phyloP scores from a whole-genome alignment of 805 yeast species.

The Crinitomyces ghanaensis region DNA sequence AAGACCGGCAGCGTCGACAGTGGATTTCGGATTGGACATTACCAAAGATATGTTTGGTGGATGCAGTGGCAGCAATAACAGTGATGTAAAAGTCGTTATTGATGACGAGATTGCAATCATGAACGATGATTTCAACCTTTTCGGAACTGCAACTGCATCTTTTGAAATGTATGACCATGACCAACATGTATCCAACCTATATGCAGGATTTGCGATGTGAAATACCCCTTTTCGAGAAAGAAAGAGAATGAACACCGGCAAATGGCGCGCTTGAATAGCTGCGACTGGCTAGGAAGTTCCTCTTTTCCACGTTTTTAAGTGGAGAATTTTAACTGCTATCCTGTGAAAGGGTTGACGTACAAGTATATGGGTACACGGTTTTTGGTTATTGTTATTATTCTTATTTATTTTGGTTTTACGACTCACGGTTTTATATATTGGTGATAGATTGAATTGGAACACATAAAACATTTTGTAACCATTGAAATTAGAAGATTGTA shows the following conservation, averaged over 20 bases:
- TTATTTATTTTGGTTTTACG: too few species aligned
- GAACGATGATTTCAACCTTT: slow-evolving; percentile 6
- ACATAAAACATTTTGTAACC: too few species aligned
- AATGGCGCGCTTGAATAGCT: slow-evolving; percentile 5
- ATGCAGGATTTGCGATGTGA: slow-evolving; percentile 14
- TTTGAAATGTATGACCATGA: slow-evolving; percentile 9
- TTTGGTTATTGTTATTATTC: too few species aligned
- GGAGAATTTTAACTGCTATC: too few species aligned
- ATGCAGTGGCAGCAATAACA: slow-evolving; percentile 1
- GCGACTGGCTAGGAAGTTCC: slow-evolving; percentile 6
- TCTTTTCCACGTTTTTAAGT: too few species aligned
- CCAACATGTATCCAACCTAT: slow-evolving; percentile 14
- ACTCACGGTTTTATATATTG: too few species aligned
- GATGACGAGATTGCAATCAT: slow-evolving; percentile 4
- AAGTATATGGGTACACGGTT: too few species aligned
- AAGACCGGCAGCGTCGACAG: slow-evolving; percentile 21
- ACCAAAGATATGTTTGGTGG: slow-evolving; percentile 5
- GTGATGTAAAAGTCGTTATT: slow-evolving; percentile 4
- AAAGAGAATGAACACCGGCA: slow-evolving; percentile 2
- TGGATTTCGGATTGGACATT: slow-evolving; percentile 6
- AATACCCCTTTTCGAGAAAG: not conserved
- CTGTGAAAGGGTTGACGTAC: too few species aligned
- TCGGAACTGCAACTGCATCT: too few species aligned
- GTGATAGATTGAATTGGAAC: too few species aligned
- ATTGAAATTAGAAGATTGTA: too few species aligned